phyloP scores from a whole-genome alignment of 371 early-diverging fungal species.

The Saksenaea oblongispora region DNA sequence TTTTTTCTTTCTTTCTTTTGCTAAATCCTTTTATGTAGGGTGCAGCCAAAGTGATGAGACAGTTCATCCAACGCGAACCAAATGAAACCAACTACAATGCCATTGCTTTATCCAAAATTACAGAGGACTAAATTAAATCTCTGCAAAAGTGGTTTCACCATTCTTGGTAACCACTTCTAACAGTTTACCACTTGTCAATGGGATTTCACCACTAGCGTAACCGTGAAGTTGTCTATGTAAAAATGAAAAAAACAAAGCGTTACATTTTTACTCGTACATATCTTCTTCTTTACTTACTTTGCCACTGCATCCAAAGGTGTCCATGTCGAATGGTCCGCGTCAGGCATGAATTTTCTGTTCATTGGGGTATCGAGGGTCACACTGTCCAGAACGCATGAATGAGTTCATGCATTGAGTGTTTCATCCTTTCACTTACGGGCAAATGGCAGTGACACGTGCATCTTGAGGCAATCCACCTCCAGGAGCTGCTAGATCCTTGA shows the following conservation, averaged over 20 bases:
- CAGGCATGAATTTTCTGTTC: slow-evolving; percentile 89
- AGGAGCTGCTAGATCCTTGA: slow-evolving; percentile 71
- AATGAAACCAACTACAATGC: slow-evolving; percentile 63
- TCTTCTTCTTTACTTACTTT: slow-evolving; percentile 46
- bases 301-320: slow-evolving; percentile 83
- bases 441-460: slow-evolving; percentile 72
- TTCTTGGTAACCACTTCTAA: slow-evolving; percentile 54
- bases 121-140: slow-evolving; percentile 23
- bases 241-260: background rate
- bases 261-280: background rate
- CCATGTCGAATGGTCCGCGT: slow-evolving; percentile 87
- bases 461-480: slow-evolving; percentile 78
- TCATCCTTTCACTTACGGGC: slow-evolving; percentile 69
- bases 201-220: slow-evolving; percentile 46
- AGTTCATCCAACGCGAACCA: slow-evolving; percentile 72
- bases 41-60: slow-evolving; percentile 58
- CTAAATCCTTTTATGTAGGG: slow-evolving; percentile 36
- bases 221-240: slow-evolving; percentile 51
- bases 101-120: slow-evolving; percentile 48
- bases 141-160: slow-evolving; percentile 51
- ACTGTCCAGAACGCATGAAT: slow-evolving; percentile 27
- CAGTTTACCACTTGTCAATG: slow-evolving; percentile 57
- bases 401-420: background rate
- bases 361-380: slow-evolving; percentile 91
- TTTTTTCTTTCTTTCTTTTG: background rate